Conservation (phyloP, 192 early-diverging fungal species). For the Backusella luteola region DNA sequence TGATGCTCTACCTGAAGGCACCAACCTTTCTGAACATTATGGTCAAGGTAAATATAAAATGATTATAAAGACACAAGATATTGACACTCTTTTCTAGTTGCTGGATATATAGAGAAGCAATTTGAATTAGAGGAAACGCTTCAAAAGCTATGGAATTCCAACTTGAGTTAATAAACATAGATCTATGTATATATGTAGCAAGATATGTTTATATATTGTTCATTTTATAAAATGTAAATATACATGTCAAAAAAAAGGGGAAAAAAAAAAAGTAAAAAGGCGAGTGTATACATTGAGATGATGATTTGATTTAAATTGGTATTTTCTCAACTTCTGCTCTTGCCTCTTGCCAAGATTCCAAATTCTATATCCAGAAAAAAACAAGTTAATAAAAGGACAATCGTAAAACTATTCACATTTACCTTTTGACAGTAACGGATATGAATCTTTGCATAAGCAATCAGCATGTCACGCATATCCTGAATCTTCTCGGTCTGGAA, state of each 20-base stretch:
- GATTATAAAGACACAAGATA: background rate
- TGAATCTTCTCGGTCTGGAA: slow-evolving; percentile 93
- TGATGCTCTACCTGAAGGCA: slow-evolving; percentile 25
- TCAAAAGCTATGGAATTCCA: slow-evolving; percentile 8
- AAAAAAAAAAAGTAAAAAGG: background rate
- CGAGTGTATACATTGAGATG: background rate
- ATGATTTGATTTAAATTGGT: slow-evolving; percentile 16
- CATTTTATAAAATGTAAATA: slow-evolving; percentile 3
- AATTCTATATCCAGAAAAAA: slow-evolving; percentile 34
- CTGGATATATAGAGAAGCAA: slow-evolving; percentile 11
- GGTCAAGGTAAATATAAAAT: slow-evolving; percentile 15
- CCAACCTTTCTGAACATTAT: slow-evolving; percentile 10
- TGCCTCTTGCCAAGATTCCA: slow-evolving; percentile 56
- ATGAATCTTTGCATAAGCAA: slow-evolving; percentile 71
- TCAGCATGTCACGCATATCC: slow-evolving; percentile 80
- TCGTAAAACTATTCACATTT: background rate
- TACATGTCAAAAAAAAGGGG: background rate
- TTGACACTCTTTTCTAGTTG: slow-evolving; percentile 1
- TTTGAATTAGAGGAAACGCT: slow-evolving; percentile 15
- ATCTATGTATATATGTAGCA: background rate
- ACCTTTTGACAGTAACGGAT: slow-evolving; percentile 73
- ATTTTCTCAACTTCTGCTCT: slow-evolving; percentile 48
- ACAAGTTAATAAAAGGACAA: too few relatives aligned
- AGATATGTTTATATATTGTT: background rate
- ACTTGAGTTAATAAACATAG: background rate